These are phyloP conservation scores for Aspergillus nanangensis DNA, from an alignment of 495 filamentous ascomycete genomes.

Conservation along the genomic window DNA sequence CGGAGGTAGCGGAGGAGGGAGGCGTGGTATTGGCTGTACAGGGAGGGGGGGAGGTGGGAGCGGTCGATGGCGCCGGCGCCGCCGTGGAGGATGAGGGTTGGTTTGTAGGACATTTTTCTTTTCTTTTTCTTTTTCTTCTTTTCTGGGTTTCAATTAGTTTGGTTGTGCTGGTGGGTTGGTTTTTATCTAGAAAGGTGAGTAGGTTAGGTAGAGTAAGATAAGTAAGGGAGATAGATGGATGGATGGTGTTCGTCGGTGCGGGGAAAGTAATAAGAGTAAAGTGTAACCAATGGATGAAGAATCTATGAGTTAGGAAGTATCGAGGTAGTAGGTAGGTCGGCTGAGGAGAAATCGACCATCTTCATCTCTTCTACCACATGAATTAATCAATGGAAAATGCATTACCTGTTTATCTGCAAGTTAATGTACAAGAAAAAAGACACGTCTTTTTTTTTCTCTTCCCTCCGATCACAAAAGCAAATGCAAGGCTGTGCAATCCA, in stretches of 20 bases:
- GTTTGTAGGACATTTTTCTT: constrained; percentile 46
- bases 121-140: neutral
- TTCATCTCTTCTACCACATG: too few species aligned
- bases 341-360: too few species aligned
- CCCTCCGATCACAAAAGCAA: constrained; percentile 10
- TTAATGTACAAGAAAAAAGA: constrained; percentile 36
- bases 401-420: constrained; percentile 37
- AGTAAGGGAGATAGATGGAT: neutral
- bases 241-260: too few species aligned
- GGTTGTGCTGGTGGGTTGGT: neutral
- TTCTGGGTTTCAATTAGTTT: neutral
- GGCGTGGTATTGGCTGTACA: constrained; percentile 55
- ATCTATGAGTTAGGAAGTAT: too few species aligned
- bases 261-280: too few species aligned
- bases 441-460: constrained; percentile 12
- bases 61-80: constrained; percentile 79
- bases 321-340: too few species aligned
- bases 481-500: constrained; percentile 25
- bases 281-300: too few species aligned
- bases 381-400: too few species aligned
- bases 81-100: constrained; percentile 81
- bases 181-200: neutral
- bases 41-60: constrained; percentile 55
- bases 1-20: constrained; percentile 62
- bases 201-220: neutral